Percentiles rank a stretch among this genome's conserved stretches.
Evolutionary conservation across 768 basidiomycete genomes (phyloP).

Genomic region (Bullera alba): DNA sequence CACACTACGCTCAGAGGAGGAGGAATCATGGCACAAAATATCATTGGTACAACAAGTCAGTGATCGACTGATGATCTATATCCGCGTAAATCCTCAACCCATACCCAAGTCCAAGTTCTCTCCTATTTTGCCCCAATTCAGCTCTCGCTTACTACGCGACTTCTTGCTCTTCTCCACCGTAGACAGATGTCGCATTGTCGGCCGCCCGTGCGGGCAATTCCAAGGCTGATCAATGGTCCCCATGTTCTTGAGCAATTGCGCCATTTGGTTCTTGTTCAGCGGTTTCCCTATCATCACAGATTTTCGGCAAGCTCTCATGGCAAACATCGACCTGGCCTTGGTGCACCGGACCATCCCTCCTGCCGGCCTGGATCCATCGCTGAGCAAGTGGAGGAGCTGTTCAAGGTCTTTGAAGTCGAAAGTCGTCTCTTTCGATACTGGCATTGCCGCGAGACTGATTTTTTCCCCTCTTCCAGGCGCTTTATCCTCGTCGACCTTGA

Average conservation of each 20-base stretch:
- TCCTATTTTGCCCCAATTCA: too few relatives aligned
- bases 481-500: constrained; percentile 55
- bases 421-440: constrained; percentile 80
- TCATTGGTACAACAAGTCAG: too few relatives aligned
- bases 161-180: too few relatives aligned
- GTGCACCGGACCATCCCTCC: constrained; percentile 85
- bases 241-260: constrained; percentile 46
- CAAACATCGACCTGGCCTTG: constrained; percentile 92
- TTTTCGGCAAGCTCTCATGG: constrained; percentile 88
- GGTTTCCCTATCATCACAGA: constrained; percentile 94
- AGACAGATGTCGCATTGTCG: constrained; percentile 48
- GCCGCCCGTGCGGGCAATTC: constrained; percentile 48
- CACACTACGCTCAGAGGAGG: too few relatives aligned
- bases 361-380: constrained; percentile 56
- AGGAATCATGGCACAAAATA: too few relatives aligned
- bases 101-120: too few relatives aligned
- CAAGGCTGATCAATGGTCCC: constrained; percentile 50
- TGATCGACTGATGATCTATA: too few relatives aligned
- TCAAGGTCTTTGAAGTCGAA: constrained; percentile 73
- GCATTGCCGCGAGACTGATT: constrained; percentile 70
- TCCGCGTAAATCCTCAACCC: too few relatives aligned
- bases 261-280: constrained; percentile 72
- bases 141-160: too few relatives aligned
- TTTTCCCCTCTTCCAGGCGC: constrained; percentile 46
- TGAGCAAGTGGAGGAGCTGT: constrained; percentile 80